Conservation (phyloP, 495 filamentous ascomycete species). For the Talaromyces liani region DNA sequence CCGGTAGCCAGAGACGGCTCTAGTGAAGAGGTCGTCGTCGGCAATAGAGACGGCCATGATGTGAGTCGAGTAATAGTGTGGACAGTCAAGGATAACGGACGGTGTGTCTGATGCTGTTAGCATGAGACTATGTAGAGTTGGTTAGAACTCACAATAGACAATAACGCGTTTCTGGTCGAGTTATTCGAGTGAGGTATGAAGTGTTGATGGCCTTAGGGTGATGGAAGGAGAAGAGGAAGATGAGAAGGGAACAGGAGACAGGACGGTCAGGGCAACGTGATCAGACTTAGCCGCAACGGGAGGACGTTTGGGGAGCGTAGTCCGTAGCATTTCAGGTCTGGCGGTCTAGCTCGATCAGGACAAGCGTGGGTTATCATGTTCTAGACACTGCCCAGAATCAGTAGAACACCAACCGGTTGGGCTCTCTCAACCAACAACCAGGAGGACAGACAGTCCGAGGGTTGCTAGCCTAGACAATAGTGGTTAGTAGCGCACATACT, state of each 20-base stretch:
- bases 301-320: neutral
- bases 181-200: neutral
- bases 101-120: neutral
- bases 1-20: slow-evolving; percentile 39
- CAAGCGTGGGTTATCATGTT: slow-evolving; percentile 1
- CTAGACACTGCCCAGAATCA: neutral
- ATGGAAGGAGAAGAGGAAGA: neutral
- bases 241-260: slow-evolving; percentile 8
- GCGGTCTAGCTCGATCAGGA: neutral
- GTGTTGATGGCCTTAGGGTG: neutral
- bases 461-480: neutral
- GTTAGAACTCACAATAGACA: neutral
- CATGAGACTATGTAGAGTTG: neutral
- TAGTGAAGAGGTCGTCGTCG: slow-evolving; percentile 38
- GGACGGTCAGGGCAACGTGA: slow-evolving; percentile 2
- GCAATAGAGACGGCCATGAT: slow-evolving; percentile 32
- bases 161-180: neutral
- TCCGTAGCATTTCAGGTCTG: neutral
- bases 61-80: no score
- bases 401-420: neutral
- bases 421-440: neutral
- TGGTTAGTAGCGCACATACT: neutral
- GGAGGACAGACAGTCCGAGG: neutral
- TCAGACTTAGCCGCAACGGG: neutral
- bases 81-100: no score